A percentile compares a stretch with the other conserved stretches of the same genome.
Conservation (phyloP, 495 filamentous ascomycete genomes). For the Trichodelitschia bisporula region DNA sequence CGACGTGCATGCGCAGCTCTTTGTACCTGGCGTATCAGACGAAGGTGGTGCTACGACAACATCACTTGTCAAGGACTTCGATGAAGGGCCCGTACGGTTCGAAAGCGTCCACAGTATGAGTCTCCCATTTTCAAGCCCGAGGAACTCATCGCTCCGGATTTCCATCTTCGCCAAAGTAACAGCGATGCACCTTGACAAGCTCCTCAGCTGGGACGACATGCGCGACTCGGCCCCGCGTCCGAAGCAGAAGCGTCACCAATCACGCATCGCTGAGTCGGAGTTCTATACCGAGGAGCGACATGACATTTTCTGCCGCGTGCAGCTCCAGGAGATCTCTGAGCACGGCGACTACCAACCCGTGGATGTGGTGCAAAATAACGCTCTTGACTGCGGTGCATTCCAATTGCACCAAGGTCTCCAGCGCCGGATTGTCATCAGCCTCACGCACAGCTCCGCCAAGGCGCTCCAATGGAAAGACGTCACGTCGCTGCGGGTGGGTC, state of each 20-base stretch:
- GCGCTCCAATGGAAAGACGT: conserved; percentile 71
- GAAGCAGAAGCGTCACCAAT: conserved; percentile 28
- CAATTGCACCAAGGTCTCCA: conserved; percentile 93
- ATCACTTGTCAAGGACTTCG: conserved; percentile 81
- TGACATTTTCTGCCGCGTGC: conserved; percentile 67
- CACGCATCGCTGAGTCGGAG: conserved; percentile 69
- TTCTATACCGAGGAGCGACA: conserved; percentile 85
- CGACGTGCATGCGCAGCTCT: conserved; percentile 86
- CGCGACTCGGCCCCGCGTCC: conserved; percentile 40
- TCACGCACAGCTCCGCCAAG: conserved; percentile 76
- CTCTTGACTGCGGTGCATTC: conserved; percentile 63
- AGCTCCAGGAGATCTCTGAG: conserved; percentile 79
- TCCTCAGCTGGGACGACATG: conserved; percentile 98
- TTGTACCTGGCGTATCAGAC: conserved; percentile 77
- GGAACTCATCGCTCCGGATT: conserved; percentile 53
- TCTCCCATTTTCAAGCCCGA: conserved; percentile 63
- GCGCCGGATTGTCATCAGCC: conserved; percentile 58
- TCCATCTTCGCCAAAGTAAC: conserved; percentile 84
- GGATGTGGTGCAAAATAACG: conserved; percentile 66
- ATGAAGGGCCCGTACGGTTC: conserved; percentile 83
- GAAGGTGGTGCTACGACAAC: conserved; percentile 84
- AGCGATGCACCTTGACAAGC: conserved; percentile 84
- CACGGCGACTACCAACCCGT: conserved; percentile 77
- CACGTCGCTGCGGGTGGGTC: conserved; percentile 44
- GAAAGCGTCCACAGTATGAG: conserved; percentile 98